Conservation (phyloP, 2,329 filamentous ascomycete species). For the Aurifilum marmelostoma region DNA sequence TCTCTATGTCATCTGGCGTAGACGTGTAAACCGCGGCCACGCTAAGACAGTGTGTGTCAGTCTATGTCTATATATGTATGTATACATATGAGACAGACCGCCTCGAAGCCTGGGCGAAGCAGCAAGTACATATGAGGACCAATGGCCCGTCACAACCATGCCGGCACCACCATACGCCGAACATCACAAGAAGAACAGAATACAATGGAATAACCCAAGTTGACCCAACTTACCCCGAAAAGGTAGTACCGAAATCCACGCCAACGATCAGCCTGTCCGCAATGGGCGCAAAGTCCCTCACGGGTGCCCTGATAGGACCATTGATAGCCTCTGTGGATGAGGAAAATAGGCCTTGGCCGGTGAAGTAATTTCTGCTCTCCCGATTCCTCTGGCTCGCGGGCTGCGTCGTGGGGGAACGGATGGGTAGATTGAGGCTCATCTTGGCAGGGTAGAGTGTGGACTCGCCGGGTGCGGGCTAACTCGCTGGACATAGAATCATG, state of each 20-base stretch:
- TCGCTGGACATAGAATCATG: constrained; percentile 19
- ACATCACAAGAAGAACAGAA: background rate
- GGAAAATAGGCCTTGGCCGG: constrained; percentile 55
- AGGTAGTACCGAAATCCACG: constrained; percentile 84
- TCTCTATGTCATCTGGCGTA: constrained; percentile 78
- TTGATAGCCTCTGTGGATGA: constrained; percentile 66
- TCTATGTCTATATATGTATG: background rate
- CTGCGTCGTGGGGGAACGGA: constrained; percentile 46
- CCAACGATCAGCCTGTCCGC: constrained; percentile 74
- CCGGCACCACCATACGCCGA: background rate
- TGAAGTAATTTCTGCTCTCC: constrained; percentile 61
- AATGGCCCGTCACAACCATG: background rate
- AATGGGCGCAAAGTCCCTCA: constrained; percentile 53
- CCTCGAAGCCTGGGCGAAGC: background rate
- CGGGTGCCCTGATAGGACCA: constrained; percentile 60
- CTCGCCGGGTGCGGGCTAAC: constrained; percentile 27
- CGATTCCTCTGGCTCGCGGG: constrained; percentile 52
- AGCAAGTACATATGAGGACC: background rate
- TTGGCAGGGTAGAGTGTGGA: constrained; percentile 28
- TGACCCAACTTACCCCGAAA: constrained; percentile 65
- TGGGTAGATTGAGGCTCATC: constrained; percentile 53
- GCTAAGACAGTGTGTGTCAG: constrained; percentile 41
- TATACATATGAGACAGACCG: background rate
- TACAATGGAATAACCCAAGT: too few species aligned
- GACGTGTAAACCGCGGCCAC: constrained; percentile 76